Percentiles rank a stretch among this genome's conserved stretches.
Conservation (phyloP, 306 rosid genomes). For the Trichosanthes truncata region DNA sequence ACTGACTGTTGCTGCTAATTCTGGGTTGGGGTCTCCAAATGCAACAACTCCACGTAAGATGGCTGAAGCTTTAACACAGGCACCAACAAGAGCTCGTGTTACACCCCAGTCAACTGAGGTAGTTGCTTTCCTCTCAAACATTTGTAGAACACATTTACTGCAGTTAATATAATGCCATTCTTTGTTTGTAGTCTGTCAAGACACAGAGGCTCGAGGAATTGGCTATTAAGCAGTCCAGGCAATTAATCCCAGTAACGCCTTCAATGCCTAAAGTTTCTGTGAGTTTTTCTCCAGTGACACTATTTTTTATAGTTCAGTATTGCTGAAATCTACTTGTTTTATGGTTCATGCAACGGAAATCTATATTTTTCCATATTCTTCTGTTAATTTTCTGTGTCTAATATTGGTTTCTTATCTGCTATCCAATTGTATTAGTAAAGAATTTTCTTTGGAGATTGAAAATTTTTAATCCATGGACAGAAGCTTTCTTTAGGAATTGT, state of each 20-base stretch:
- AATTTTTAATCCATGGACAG: background rate
- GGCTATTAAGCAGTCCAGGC: constrained; percentile 93
- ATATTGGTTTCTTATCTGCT: background rate
- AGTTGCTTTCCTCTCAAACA: background rate
- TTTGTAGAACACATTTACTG: background rate
- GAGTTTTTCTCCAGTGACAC: constrained; percentile 2
- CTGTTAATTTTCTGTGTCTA: background rate
- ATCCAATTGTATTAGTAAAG: background rate
- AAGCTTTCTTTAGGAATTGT: background rate
- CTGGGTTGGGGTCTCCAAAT: constrained; percentile 40
- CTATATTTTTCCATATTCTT: background rate
- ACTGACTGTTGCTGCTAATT: constrained; percentile 37
- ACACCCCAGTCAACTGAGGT: constrained; percentile 54
- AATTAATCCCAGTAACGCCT: constrained; percentile 91
- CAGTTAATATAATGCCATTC: background rate
- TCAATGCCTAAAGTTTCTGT: constrained; percentile 76
- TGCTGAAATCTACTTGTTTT: background rate
- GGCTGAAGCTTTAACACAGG: constrained; percentile 96
- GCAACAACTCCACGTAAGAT: constrained; percentile 69
- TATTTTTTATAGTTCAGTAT: background rate
- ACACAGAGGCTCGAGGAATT: constrained; percentile 96
- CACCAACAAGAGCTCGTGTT: constrained; percentile 59
- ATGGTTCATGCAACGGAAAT: background rate
- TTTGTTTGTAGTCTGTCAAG: constrained; percentile 44
- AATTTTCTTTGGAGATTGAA: background rate